Percentiles rank a stretch among this genome's conserved stretches.
phyloP scores from a whole-genome alignment of 2,329 filamentous ascomycete species.

The Xylogone sp. region DNA sequence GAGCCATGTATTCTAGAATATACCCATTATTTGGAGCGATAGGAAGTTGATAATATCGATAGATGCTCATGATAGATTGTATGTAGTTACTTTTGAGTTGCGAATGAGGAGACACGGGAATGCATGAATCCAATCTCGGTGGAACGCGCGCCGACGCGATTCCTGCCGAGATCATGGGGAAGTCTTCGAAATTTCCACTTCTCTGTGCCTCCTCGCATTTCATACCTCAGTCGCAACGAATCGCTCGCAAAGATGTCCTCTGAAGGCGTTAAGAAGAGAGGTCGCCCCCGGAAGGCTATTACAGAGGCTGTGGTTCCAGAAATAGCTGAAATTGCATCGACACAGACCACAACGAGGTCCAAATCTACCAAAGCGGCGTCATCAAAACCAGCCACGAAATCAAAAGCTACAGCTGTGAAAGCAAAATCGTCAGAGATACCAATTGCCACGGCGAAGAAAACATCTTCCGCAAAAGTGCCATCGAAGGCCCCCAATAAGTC shows the following conservation, averaged over 20 bases:
- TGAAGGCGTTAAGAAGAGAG: conserved; percentile 24
- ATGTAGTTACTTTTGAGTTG: too few relatives aligned
- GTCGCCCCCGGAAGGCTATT: conserved; percentile 24
- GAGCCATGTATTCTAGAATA: too few relatives aligned
- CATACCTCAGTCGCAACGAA: not conserved
- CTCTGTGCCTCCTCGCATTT: not conserved
- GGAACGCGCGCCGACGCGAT: conserved; percentile 5
- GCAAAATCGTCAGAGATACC: conserved; percentile 2
- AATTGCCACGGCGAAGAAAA: conserved; percentile 5
- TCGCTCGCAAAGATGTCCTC: conserved; percentile 14
- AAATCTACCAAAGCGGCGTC: conserved; percentile 19
- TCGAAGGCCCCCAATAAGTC: conserved; percentile 2
- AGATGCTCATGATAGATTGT: too few relatives aligned
- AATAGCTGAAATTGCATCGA: conserved; percentile 7
- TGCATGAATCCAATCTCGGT: not conserved
- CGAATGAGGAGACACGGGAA: not conserved
- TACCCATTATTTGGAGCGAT: too few relatives aligned
- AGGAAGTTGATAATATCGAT: too few relatives aligned
- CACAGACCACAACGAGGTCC: conserved; percentile 15
- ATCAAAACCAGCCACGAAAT: conserved; percentile 5
- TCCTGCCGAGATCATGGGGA: not conserved
- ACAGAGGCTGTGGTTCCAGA: conserved; percentile 17
- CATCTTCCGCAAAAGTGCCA: conserved; percentile 1
- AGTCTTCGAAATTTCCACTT: not conserved
- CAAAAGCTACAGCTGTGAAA: not conserved